Percentiles rank a stretch among this genome's conserved stretches.
phyloP scores from a whole-genome alignment of 2,329 filamentous ascomycete species.

The Talaromyces sp. region DNA sequence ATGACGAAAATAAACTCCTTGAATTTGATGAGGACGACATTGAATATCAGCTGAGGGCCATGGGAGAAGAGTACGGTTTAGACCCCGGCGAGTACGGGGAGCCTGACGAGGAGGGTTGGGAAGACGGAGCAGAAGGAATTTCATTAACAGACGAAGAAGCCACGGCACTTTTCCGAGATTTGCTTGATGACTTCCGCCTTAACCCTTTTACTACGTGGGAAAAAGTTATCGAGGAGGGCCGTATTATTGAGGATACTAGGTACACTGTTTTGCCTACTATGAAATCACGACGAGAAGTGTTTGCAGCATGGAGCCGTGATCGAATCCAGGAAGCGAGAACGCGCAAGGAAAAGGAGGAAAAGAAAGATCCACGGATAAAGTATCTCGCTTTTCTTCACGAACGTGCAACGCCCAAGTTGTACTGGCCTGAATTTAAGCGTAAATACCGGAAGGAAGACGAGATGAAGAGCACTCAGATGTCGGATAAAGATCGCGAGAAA shows the following conservation, averaged over 20 bases:
- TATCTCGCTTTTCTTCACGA: constrained; percentile 79
- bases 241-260: constrained; percentile 76
- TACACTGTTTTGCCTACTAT: constrained; percentile 82
- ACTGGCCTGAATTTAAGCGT: constrained; percentile 94
- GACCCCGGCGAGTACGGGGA: constrained; percentile 74
- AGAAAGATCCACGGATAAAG: constrained; percentile 74
- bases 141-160: constrained; percentile 72
- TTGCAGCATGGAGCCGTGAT: constrained; percentile 76
- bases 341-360: constrained; percentile 68
- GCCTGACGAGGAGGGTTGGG: constrained; percentile 52
- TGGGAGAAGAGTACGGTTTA: constrained; percentile 79
- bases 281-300: constrained; percentile 74
- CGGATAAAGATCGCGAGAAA: constrained; percentile 47
- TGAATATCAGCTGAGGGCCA: constrained; percentile 81
- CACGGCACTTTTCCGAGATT: constrained; percentile 72
- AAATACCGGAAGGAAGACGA: constrained; percentile 78
- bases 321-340: constrained; percentile 70
- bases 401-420: constrained; percentile 83
- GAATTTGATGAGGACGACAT: constrained; percentile 96
- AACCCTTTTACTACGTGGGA: constrained; percentile 93
- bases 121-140: constrained; percentile 67
- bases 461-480: constrained; percentile 54
- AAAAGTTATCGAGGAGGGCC: constrained; percentile 75
- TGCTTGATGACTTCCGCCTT: constrained; percentile 76
- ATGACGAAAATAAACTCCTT: constrained; percentile 45